Percentiles rank a stretch among this genome's conserved stretches.
Evolutionary conservation across 345 rosid species (phyloP).

Genomic region (Rhodomyrtus tomentosa): DNA sequence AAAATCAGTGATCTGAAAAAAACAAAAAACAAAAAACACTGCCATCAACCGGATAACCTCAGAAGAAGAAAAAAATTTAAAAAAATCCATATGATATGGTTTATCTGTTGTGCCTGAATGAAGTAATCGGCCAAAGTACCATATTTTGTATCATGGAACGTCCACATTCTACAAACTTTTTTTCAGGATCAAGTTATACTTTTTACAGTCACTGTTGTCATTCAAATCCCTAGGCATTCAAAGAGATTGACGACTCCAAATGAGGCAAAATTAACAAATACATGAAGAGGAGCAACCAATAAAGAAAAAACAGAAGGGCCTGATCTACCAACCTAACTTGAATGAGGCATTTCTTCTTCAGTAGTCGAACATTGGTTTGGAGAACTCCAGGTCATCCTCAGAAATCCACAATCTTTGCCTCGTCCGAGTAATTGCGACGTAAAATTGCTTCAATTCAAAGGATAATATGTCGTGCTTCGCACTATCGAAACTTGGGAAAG

Average conservation of each 20-base stretch:
- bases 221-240: background rate
- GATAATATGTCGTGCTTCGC: slow-evolving; percentile 27
- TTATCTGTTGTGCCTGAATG: background rate
- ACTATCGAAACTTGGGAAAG: slow-evolving; percentile 13
- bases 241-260: background rate
- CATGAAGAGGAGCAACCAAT: background rate
- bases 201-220: background rate
- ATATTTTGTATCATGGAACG: background rate
- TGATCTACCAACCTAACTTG: slow-evolving; percentile 24
- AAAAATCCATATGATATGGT: background rate
- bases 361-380: slow-evolving; percentile 12
- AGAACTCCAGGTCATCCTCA: slow-evolving; percentile 24
- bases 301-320: background rate
- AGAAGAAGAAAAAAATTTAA: background rate
- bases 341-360: slow-evolving; percentile 19
- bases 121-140: background rate
- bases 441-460: slow-evolving; percentile 23
- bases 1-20: background rate
- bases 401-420: slow-evolving; percentile 47
- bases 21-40: background rate
- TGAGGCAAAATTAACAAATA: background rate
- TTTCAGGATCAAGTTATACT: background rate
- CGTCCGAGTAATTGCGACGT: slow-evolving; percentile 35
- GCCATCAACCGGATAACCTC: background rate
- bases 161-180: background rate